Evolutionary conservation across 1,284 basidiomycete genomes (phyloP).

Genomic region (Phellopilus nigrolimitatus): DNA sequence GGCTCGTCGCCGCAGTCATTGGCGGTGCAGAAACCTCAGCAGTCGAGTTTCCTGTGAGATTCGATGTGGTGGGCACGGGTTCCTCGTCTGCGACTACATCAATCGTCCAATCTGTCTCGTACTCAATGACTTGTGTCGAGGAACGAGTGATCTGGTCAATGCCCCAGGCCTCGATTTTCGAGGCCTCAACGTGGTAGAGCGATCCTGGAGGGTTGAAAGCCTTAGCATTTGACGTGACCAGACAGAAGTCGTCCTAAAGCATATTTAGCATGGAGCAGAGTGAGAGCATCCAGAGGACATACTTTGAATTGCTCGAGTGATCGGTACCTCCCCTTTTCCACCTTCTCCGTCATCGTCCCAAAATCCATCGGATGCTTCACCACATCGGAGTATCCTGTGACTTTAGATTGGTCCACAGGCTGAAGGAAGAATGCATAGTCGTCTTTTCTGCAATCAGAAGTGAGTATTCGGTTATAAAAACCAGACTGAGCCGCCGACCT

Average conservation of each 20-base stretch:
- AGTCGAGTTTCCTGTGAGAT: neutral
- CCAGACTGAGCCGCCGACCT: conserved; percentile 55
- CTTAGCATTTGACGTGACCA: conserved; percentile 72
- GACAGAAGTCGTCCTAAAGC: conserved; percentile 56
- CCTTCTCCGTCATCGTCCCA: conserved; percentile 71
- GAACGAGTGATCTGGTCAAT: conserved; percentile 69
- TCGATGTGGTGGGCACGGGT: neutral
- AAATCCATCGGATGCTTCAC: conserved; percentile 80
- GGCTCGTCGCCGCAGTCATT: neutral
- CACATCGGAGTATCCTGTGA: conserved; percentile 65
- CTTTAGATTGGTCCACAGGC: conserved; percentile 61
- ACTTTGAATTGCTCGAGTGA: conserved; percentile 75
- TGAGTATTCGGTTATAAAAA: neutral
- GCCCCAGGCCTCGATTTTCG: conserved; percentile 60
- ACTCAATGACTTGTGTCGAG: conserved; percentile 66
- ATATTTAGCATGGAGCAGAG: neutral
- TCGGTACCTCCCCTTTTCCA: conserved; percentile 59
- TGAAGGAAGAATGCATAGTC: conserved; percentile 80
- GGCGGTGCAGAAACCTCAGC: neutral
- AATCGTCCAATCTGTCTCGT: conserved; percentile 78
- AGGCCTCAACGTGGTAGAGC: conserved; percentile 68
- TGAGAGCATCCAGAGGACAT: conserved; percentile 27
- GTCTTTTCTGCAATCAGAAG: conserved; percentile 54
- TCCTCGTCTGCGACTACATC: conserved; percentile 71
- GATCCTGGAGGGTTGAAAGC: conserved; percentile 67